Base-by-base conservation (phyloP, 306 rosid genomes). In the Cicer judaicum region DNA sequence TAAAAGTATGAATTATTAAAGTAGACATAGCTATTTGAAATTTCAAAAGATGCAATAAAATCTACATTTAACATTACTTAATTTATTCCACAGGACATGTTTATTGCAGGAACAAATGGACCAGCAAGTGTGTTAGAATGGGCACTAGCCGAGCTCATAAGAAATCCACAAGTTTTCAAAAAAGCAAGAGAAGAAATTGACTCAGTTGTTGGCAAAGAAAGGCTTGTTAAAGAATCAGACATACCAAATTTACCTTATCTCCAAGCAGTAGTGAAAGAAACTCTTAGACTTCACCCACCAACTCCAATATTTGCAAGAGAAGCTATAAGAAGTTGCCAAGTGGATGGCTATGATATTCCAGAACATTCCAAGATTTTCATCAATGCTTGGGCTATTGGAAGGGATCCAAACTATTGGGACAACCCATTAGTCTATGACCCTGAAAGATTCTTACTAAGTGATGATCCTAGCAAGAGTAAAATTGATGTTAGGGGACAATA, bases 161-260 rank as follows among this genome's bases (percentile, higher is more conserved):
- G 81, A 64, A 29, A 82, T 34, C 91, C 88, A 6, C 34, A 43
- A 0, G 43, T 46, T 10, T 15, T 78, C 1, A 39, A 79, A 36
- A 79, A 81, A 19, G 85, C 87, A 13, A 74, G 91, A 70, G 78
- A 81, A 19, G 93, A 89, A 34, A 89, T 89, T 1, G 80, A 76
- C 1, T n/a, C 70, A 0, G 84, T 87, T 1, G 81, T 87, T 8
- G 91, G 91, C 1, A 54, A 74, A 0, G 60, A 75, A 0, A 81
- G 82, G 8, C 14, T 74, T 0, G 84, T 85, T 0, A 73, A 21
- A 50, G 89, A 87, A 39, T 85, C 86, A 7, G 88, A 89, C 49
- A 64, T 88, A n/a, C 81, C 82, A 13, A 76, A 79, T 10, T 64
- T 89, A 8, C 89, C 83, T 13, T 86, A 89, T 36, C 78, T 89